A percentile compares a stretch with the other conserved stretches of the same genome.
These are phyloP conservation scores for Teunomyces kruisii DNA, from an alignment of 805 yeast genomes.

Conservation along the genomic window DNA sequence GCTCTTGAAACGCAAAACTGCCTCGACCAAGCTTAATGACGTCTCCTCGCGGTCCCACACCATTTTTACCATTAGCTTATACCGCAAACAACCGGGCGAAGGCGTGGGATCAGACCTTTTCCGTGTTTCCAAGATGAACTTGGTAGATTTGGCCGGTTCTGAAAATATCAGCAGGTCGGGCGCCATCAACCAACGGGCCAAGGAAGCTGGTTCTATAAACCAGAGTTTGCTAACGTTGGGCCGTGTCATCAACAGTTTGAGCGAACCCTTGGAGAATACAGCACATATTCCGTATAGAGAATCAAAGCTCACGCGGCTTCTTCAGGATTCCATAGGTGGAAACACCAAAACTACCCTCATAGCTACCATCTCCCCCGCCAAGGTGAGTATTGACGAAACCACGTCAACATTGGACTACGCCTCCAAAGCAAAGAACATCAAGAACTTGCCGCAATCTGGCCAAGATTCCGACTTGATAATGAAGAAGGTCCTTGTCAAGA, in stretches of 20 bases:
- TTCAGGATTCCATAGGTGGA: conserved; percentile 86
- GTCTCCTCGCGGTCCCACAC: conserved; percentile 76
- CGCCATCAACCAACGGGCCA: conserved; percentile 79
- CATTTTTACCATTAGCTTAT: conserved; percentile 63
- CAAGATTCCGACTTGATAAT: conserved; percentile 38
- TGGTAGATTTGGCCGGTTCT: conserved; percentile 94
- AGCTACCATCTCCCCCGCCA: conserved; percentile 86
- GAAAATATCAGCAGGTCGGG: conserved; percentile 89
- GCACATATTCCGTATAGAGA: conserved; percentile 84
- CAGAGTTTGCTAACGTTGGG: conserved; percentile 87
- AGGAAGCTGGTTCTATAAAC: conserved; percentile 92
- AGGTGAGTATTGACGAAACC: conserved; percentile 75
- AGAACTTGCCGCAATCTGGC: conserved; percentile 56
- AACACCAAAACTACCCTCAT: conserved; percentile 82
- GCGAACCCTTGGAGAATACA: conserved; percentile 19
- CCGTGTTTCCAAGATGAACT: conserved; percentile 65
- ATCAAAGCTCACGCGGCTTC: conserved; percentile 65
- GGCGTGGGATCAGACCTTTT: conserved; percentile 13
- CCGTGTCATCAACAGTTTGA: conserved; percentile 69
- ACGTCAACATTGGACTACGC: conserved; percentile 86
- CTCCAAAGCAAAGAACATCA: conserved; percentile 77
- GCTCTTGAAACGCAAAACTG: conserved; percentile 58
- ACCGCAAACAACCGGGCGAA: conserved; percentile 39
- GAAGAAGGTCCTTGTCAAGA: conserved; percentile 56
- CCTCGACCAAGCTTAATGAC: conserved; percentile 73